These are phyloP conservation scores for Aspergillus eucalypticola DNA, from an alignment of 2,329 filamentous ascomycete genomes.

Conservation along the genomic window DNA sequence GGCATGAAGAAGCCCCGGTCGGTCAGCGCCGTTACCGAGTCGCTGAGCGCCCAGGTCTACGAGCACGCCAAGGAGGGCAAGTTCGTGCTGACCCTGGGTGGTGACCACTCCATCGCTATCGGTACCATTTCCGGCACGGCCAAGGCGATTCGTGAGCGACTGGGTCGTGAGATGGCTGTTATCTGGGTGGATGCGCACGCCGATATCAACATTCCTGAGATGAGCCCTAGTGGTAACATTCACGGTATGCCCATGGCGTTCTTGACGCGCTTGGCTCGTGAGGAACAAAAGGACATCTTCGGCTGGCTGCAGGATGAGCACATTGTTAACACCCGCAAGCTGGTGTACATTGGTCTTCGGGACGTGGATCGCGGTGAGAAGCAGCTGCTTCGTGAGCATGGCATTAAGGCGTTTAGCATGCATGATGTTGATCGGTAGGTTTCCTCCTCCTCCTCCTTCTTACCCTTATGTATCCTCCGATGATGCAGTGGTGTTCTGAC, in stretches of 20 bases:
- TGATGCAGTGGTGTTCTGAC: not conserved
- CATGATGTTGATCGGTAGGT: constrained; percentile 86
- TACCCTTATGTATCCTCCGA: not conserved
- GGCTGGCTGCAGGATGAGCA: constrained; percentile 75
- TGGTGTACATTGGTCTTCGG: constrained; percentile 94
- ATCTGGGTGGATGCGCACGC: constrained; percentile 99
- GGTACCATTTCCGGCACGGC: constrained; percentile 87
- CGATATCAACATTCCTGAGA: constrained; percentile 96
- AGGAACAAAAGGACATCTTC: constrained; percentile 76
- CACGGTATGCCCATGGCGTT: constrained; percentile 98
- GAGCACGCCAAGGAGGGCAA: constrained; percentile 78
- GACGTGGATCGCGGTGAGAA: constrained; percentile 96
- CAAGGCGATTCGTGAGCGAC: constrained; percentile 79
- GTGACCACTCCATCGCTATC: constrained; percentile 95
- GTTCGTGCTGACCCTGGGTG: constrained; percentile 88
- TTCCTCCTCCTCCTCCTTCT: not conserved
- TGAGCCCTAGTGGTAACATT: constrained; percentile 85
- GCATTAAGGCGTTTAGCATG: constrained; percentile 97
- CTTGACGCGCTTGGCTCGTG: constrained; percentile 77
- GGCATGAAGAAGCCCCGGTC: constrained; percentile 92
- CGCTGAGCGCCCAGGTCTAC: constrained; percentile 83
- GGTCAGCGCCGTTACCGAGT: constrained; percentile 80
- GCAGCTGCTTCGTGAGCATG: constrained; percentile 80
- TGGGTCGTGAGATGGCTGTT: constrained; percentile 81
- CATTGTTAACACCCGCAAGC: constrained; percentile 69